A percentile compares a stretch with the other conserved stretches of the same genome.
Evolutionary conservation across 2,329 filamentous ascomycete species (phyloP).

Genomic region (Microcyclospora pomicola): DNA sequence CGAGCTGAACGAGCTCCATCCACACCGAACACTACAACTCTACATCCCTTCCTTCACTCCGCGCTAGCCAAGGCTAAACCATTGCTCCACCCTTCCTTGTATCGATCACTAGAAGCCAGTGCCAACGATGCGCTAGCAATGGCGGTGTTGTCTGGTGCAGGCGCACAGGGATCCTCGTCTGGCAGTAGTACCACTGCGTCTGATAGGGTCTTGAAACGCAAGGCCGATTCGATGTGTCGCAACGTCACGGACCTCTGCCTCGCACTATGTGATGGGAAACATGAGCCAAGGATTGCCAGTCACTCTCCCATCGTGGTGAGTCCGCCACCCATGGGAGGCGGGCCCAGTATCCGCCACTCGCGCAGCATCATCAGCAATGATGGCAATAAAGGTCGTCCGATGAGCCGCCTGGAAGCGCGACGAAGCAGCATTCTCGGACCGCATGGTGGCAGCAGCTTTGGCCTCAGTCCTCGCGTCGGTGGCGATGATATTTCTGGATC

Average conservation of each 20-base stretch:
- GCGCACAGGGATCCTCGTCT: conserved; percentile 51
- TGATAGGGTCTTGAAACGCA: conserved; percentile 76
- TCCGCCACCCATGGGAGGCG: conserved; percentile 1
- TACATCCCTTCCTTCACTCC: conserved; percentile 65
- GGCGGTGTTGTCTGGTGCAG: conserved; percentile 62
- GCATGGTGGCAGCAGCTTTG: conserved; percentile 6
- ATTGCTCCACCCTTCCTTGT: conserved; percentile 57
- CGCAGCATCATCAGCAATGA: conserved; percentile 7
- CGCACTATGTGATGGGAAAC: conserved; percentile 43
- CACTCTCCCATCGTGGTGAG: conserved; percentile 11
- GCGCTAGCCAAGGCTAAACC: conserved; percentile 67
- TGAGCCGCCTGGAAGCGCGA: conserved; percentile 32
- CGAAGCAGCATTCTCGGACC: conserved; percentile 24
- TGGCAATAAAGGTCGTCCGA: conserved; percentile 19
- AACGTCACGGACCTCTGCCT: conserved; percentile 87
- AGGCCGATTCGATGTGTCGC: conserved; percentile 84
- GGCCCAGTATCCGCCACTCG: conserved; percentile 6
- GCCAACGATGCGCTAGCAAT: conserved; percentile 70
- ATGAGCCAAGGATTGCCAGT: conserved; percentile 11
- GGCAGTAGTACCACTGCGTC: conserved; percentile 47
- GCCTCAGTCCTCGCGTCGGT: conserved; percentile 20
- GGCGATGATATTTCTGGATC: conserved; percentile 14
- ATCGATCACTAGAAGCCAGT: conserved; percentile 63
- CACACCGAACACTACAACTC: conserved; percentile 34
- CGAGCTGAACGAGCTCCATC: conserved; percentile 8